A percentile compares a stretch with the other conserved stretches of the same genome.
These are phyloP conservation scores for Eucalyptus leucophloia DNA, from an alignment of 345 rosid genomes.

Conservation along the genomic window DNA sequence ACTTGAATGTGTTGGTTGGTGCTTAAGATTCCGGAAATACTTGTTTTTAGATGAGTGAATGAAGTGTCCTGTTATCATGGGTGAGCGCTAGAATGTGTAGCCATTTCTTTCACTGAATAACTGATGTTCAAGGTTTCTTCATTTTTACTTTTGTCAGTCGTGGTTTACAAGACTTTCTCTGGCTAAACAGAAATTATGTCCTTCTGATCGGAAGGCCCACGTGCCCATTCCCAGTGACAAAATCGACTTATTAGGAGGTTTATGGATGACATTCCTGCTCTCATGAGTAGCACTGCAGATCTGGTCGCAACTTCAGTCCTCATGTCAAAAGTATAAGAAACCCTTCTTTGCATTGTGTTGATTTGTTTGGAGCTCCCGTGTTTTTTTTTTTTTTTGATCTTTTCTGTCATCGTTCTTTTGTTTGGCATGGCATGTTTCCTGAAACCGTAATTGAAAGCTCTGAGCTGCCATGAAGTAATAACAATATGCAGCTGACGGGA, in stretches of 20 bases:
- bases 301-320: not conserved
- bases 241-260: not conserved
- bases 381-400: not conserved
- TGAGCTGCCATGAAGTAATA: not conserved
- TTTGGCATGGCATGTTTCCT: not conserved
- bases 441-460: not conserved
- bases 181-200: not conserved
- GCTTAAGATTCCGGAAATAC: not conserved
- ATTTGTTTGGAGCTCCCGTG: not conserved
- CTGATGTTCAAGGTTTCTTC: not conserved
- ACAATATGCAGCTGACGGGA: not conserved
- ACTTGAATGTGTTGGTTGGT: not conserved
- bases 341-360: not conserved
- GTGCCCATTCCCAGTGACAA: not conserved
- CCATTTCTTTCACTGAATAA: not conserved
- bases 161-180: not conserved
- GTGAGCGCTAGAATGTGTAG: not conserved
- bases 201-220: not conserved
- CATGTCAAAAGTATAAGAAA: not conserved
- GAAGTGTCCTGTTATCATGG: not conserved
- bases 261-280: not conserved
- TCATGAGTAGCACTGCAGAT: not conserved
- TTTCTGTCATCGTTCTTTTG: not conserved
- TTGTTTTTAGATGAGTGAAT: not conserved
- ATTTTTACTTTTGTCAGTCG: not conserved